phyloP scores from a whole-genome alignment of 2,329 filamentous ascomycete species.

The Scedosporium minutisporum region DNA sequence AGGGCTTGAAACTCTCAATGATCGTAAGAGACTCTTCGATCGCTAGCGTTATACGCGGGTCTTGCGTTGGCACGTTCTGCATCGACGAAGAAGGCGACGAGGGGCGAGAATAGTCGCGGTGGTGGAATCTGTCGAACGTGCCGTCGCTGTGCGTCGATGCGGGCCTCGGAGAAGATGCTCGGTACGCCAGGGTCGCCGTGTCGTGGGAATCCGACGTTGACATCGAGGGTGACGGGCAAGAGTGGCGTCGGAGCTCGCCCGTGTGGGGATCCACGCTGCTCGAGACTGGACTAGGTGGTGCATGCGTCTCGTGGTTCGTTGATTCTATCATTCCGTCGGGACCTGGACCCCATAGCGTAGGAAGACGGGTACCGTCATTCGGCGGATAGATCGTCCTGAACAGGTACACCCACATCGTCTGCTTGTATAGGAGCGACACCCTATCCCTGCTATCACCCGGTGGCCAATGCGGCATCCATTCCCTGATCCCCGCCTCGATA shows the following conservation, averaged over 20 bases:
- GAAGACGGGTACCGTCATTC: not conserved
- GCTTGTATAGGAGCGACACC: conserved; percentile 51
- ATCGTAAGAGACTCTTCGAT: conserved; percentile 48
- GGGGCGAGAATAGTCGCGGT: not conserved
- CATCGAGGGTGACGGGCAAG: not conserved
- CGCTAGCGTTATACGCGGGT: conserved; percentile 40
- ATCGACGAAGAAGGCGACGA: conserved; percentile 35
- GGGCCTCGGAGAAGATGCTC: conserved; percentile 17
- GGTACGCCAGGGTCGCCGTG: conserved; percentile 20
- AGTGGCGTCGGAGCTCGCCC: not conserved
- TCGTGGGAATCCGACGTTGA: not conserved
- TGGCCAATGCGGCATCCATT: conserved; percentile 61
- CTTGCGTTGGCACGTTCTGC: conserved; percentile 35
- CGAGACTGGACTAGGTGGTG: not conserved
- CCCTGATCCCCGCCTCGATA: conserved; percentile 64
- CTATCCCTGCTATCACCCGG: conserved; percentile 45
- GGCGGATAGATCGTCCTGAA: conserved; percentile 53
- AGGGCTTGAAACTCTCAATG: conserved; percentile 44
- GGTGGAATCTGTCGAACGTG: conserved; percentile 2
- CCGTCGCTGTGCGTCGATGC: conserved; percentile 26
- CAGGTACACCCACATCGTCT: conserved; percentile 58
- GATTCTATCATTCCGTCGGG: not conserved
- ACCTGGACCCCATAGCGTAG: not conserved
- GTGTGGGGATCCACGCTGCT: not conserved
- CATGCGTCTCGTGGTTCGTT: not conserved